Percentiles rank a stretch among this genome's conserved stretches.
phyloP scores from a whole-genome alignment of 306 rosid species.

The Hippophae rhamnoides region DNA sequence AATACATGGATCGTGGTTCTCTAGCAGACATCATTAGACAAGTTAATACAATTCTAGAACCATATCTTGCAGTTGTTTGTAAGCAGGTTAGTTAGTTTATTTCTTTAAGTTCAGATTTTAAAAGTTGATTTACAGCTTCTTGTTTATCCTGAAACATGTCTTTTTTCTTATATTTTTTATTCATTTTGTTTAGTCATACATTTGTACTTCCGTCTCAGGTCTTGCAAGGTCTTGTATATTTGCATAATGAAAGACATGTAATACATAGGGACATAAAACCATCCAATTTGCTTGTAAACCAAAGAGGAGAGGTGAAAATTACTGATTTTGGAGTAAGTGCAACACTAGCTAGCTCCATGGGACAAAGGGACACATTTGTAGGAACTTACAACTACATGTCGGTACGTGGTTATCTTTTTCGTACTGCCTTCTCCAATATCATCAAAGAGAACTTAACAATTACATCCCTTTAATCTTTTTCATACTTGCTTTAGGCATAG shows the following conservation, averaged over 20 bases:
- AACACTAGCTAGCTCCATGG: constrained; percentile 87
- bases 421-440: neutral
- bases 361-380: constrained; percentile 95
- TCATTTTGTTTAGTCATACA: constrained; percentile 1
- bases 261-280: constrained; percentile 97
- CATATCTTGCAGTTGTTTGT: constrained; percentile 96
- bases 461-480: neutral
- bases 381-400: constrained; percentile 99
- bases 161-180: neutral
- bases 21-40: constrained; percentile 75
- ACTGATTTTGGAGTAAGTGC: constrained; percentile 99
- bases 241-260: constrained; percentile 89
- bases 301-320: constrained; percentile 92
- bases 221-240: constrained; percentile 85
- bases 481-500: neutral
- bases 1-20: constrained; percentile 98
- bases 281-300: constrained; percentile 89
- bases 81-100: constrained; percentile 57
- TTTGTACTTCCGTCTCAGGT: constrained; percentile 43
- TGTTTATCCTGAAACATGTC: no score
- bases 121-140: neutral
- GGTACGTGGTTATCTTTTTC: constrained; percentile 42
- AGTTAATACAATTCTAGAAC: constrained; percentile 91
- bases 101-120: neutral
- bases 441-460: neutral